Evolutionary conservation across 495 filamentous ascomycete species (phyloP).

Genomic region (Xylaria scruposa): DNA sequence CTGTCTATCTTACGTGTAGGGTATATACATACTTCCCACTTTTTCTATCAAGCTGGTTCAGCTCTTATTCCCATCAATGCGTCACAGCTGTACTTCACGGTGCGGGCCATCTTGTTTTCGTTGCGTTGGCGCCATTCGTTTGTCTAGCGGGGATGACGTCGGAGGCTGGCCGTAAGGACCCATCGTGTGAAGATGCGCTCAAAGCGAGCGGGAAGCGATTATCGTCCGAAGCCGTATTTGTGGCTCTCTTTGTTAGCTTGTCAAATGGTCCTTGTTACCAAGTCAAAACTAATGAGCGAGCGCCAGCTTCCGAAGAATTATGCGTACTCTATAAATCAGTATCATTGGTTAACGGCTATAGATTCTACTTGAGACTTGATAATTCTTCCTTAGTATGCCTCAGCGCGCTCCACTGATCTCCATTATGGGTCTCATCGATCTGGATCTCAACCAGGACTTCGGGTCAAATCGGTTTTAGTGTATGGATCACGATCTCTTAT

Average conservation of each 20-base stretch:
- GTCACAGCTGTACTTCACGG: not conserved
- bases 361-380: slow-evolving; percentile 10
- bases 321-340: not conserved
- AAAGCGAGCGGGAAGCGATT: not conserved
- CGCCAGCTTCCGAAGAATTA: not conserved
- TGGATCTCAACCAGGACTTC: slow-evolving; percentile 5
- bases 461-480: slow-evolving; percentile 5
- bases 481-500: not conserved
- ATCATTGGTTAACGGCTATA: not conserved
- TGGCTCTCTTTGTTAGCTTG: not conserved
- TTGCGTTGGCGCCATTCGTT: not conserved
- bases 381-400: not conserved
- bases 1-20: slow-evolving; percentile 6
- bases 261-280: not conserved
- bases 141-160: slow-evolving; percentile 12
- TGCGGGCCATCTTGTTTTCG: slow-evolving; percentile 14
- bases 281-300: not conserved
- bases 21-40: slow-evolving; percentile 17
- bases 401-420: slow-evolving; percentile 1
- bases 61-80: not conserved
- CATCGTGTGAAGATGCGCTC: not conserved
- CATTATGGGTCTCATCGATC: not conserved
- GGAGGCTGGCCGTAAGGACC: slow-evolving; percentile 1
- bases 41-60: not conserved
- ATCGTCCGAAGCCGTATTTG: not conserved